Evolutionary conservation across 306 rosid genomes (phyloP).

Genomic region (Begonia fuchsioides): DNA sequence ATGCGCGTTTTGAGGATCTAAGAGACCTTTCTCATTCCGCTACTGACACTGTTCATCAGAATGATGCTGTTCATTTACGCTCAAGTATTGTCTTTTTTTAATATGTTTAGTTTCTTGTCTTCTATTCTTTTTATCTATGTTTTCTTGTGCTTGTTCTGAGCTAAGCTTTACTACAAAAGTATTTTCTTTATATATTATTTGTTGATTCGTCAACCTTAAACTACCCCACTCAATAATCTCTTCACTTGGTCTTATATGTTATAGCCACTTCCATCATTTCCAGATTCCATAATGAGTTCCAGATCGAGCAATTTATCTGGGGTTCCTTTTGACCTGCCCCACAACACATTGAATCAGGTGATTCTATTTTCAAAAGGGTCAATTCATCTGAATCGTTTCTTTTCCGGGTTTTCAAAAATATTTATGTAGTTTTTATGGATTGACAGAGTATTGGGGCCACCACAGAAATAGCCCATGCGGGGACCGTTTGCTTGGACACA

Average conservation of each 20-base stretch:
- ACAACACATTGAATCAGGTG: slow-evolving; percentile 34
- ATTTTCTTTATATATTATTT: too few species aligned
- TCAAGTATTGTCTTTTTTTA: slow-evolving; percentile 29
- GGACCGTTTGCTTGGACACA: slow-evolving; percentile 28
- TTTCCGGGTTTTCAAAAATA: too few species aligned
- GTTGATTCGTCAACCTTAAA: too few species aligned
- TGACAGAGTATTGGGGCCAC: not conserved
- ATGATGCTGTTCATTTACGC: slow-evolving; percentile 68
- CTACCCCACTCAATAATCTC: too few species aligned
- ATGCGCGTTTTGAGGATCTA: slow-evolving; percentile 45
- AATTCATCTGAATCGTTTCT: too few species aligned
- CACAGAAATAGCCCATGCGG: slow-evolving; percentile 15
- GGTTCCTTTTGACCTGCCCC: slow-evolving; percentile 27
- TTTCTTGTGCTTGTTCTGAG: not conserved
- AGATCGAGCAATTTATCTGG: slow-evolving; percentile 32
- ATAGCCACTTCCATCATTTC: slow-evolving; percentile 4
- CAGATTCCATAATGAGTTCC: slow-evolving; percentile 51
- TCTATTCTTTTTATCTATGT: not conserved
- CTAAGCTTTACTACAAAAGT: too few species aligned
- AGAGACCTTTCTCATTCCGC: slow-evolving; percentile 58
- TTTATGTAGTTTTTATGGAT: not conserved
- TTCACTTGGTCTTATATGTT: too few species aligned
- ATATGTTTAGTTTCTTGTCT: too few species aligned
- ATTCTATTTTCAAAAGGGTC: too few species aligned
- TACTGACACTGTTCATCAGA: slow-evolving; percentile 25